Evolutionary conservation across 306 rosid species (phyloP).

Genomic region (Delonix regia): DNA sequence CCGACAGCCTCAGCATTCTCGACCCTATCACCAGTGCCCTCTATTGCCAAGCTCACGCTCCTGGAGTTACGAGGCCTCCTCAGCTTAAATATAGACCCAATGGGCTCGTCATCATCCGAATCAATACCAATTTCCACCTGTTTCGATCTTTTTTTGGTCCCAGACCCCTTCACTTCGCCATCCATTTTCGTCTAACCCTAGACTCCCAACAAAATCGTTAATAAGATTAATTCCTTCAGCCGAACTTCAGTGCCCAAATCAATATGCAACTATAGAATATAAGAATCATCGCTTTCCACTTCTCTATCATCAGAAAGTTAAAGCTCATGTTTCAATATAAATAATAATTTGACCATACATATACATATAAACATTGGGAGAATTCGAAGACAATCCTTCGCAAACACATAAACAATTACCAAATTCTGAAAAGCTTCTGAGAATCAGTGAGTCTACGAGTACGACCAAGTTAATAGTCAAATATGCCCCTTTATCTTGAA

Average conservation of each 20-base stretch:
- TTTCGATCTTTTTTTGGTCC: slow-evolving; percentile 62
- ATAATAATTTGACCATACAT: slow-evolving; percentile 16
- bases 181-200: slow-evolving; percentile 66
- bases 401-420: background rate
- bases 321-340: slow-evolving; percentile 42
- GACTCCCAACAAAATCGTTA: slow-evolving; percentile 34
- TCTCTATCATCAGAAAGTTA: slow-evolving; percentile 40
- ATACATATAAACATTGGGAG: background rate
- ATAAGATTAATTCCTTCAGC: slow-evolving; percentile 43
- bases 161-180: slow-evolving; percentile 62
- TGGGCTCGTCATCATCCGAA: slow-evolving; percentile 79
- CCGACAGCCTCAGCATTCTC: slow-evolving; percentile 43
- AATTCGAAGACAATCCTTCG: slow-evolving; percentile 26
- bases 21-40: slow-evolving; percentile 45
- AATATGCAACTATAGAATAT: slow-evolving; percentile 35
- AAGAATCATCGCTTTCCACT: slow-evolving; percentile 45
- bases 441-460: slow-evolving; percentile 15
- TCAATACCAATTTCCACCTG: slow-evolving; percentile 53
- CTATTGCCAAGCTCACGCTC: slow-evolving; percentile 52
- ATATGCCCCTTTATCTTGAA: slow-evolving; percentile 31
- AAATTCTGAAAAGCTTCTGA: background rate
- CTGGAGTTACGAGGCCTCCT: slow-evolving; percentile 58
- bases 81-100: slow-evolving; percentile 78
- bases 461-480: slow-evolving; percentile 9
- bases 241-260: slow-evolving; percentile 54